Percentiles rank a stretch among this genome's conserved stretches.
Evolutionary conservation across 345 rosid species (phyloP).

Genomic region (Rhodamnia argentea): DNA sequence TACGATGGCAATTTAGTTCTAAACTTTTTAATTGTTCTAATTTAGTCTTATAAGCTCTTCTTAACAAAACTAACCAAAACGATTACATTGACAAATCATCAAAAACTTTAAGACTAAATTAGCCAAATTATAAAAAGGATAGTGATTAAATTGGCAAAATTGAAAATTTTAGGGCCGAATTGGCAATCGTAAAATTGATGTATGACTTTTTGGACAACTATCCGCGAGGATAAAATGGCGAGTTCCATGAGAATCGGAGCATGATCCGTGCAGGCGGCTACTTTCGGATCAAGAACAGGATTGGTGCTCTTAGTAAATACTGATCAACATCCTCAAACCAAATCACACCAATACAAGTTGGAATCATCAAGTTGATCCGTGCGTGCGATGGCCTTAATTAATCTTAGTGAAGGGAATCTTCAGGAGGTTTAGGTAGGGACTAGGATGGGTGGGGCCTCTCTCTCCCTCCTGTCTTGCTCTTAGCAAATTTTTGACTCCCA

Average conservation of each 20-base stretch:
- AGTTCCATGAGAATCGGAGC: background rate
- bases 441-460: background rate
- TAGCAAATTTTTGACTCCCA: background rate
- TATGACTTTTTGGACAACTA: rapidly evolving
- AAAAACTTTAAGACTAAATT: background rate
- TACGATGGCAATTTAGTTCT: background rate
- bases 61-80: rapidly evolving
- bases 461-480: background rate
- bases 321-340: background rate
- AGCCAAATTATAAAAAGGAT: background rate
- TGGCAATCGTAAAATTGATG: background rate
- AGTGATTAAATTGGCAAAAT: rapidly evolving
- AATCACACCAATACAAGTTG: background rate
- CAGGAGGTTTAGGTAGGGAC: background rate
- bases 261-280: too few relatives aligned
- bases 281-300: background rate
- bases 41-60: too few relatives aligned
- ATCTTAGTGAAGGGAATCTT: background rate
- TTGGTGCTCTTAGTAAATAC: background rate
- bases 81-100: background rate
- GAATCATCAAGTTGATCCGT: background rate
- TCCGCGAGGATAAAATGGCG: rapidly evolving
- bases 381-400: background rate
- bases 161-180: rapidly evolving
- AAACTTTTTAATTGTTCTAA: background rate